These are phyloP conservation scores for Candolleomyces efflorescens DNA, from an alignment of 768 basidiomycete genomes.

Conservation along the genomic window DNA sequence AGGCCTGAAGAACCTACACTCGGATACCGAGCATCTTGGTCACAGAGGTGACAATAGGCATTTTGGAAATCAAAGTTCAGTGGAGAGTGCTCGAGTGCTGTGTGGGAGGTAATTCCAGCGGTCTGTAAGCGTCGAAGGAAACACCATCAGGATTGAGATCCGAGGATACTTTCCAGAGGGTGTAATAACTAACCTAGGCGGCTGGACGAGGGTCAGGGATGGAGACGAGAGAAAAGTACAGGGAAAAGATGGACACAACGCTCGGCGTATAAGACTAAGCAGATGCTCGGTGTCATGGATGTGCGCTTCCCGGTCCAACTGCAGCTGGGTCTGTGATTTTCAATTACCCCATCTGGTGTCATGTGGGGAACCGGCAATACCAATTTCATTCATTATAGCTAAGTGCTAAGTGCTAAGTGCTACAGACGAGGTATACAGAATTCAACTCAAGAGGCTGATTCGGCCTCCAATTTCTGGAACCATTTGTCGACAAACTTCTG, in stretches of 20 bases:
- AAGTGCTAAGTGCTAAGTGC: too few species aligned
- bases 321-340: slow-evolving; percentile 5
- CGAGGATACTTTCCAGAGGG: too few species aligned
- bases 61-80: slow-evolving; percentile 8
- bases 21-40: slow-evolving; percentile 64
- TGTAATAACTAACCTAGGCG: too few species aligned
- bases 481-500: slow-evolving; percentile 68
- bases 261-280: not conserved
- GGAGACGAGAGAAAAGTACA: not conserved
- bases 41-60: slow-evolving; percentile 49
- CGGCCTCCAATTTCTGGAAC: slow-evolving; percentile 48
- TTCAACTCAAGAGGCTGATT: slow-evolving; percentile 15
- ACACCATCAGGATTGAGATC: too few species aligned
- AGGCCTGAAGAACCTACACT: slow-evolving; percentile 41
- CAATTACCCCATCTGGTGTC: not conserved
- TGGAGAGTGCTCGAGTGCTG: not conserved
- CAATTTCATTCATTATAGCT: slow-evolving; percentile 2
- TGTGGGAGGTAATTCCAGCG: not conserved
- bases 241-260: not conserved
- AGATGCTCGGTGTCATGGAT: not conserved
- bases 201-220: not conserved
- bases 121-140: not conserved
- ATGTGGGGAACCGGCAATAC: not conserved
- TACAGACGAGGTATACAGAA: not conserved
- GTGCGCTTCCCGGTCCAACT: not conserved